Evolutionary conservation across 495 filamentous ascomycete genomes (phyloP), one percentile per base, ranked within the genome.

Genomic region (Aspergillus funiculosus): DNA sequence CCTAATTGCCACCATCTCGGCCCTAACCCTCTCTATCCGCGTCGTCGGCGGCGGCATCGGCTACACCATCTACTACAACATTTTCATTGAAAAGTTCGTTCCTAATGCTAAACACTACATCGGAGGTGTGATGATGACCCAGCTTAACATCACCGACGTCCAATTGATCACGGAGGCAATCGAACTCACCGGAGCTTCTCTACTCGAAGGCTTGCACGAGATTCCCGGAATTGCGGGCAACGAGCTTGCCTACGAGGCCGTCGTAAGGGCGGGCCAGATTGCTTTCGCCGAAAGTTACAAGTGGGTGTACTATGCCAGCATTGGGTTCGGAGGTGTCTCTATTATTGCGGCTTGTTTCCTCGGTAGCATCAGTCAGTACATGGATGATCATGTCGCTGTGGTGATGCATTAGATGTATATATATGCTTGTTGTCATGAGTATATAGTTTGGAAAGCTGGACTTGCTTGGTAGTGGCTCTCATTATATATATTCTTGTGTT

Each of bases 1-100:
- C 43, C 63, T 86, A 1, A 85, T 88, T 53, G 84, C 83, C 37
- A 87, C 83, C 13, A 75, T 87, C 39, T 79, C 83, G 9, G 81
- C 84, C 8, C 65, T 88, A n/a, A 85, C 84, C 2, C 79, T 87
- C 38, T 76, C 81, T 17, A 80, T 87, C 47, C 81, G 84, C 37
- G 80, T 85, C 41, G 71, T 86, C 25, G 84, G 84, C 25, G 83
- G 84, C 26, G 68, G 77, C 24, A 78, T 88, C 42, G 84, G 84
- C 31, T 88, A 86, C 58, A 76, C 75, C 17, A 75, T 82, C 46
- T 88, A 88, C 72, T 87, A 81, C 73, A 88, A 86, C 57, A 72
- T 88, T 53, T 88, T 86, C 66, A 60, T 77, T 52, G 72, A 73
- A 52, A 85, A 83, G 63, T 80, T 86, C 47, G 50, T 73, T 10